A percentile compares a stretch with the other conserved stretches of the same genome.
Conservation (phyloP, 192 early-diverging fungal genomes). For the Backusella tuberculispora region DNA sequence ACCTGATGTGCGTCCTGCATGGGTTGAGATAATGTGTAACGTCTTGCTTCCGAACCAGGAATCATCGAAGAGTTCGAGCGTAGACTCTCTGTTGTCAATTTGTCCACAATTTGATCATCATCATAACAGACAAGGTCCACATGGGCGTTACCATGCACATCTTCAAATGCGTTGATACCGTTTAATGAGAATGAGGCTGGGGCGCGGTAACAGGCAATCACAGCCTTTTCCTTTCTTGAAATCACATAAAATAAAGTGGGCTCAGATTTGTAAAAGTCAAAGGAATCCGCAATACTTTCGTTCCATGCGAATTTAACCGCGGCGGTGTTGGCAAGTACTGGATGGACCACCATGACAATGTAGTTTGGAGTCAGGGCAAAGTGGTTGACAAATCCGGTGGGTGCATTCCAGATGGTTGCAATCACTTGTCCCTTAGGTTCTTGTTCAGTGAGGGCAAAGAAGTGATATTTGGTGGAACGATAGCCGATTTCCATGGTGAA, state of each 20-base stretch:
- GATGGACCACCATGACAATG: constrained; percentile 67
- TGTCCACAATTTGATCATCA: constrained; percentile 61
- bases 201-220: constrained; percentile 69
- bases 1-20: constrained; percentile 51
- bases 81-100: constrained; percentile 57
- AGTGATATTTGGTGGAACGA: constrained; percentile 65
- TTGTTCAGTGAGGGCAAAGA: constrained; percentile 65
- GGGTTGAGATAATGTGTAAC: constrained; percentile 65
- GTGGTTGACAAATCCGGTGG: constrained; percentile 73
- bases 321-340: constrained; percentile 61
- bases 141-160: constrained; percentile 56
- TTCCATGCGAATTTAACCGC: constrained; percentile 75
- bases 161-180: constrained; percentile 76
- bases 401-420: constrained; percentile 61
- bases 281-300: constrained; percentile 71
- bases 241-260: constrained; percentile 76
- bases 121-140: constrained; percentile 65
- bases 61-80: constrained; percentile 43
- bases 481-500: constrained; percentile 75
- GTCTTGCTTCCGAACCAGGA: constrained; percentile 57
- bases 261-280: constrained; percentile 61
- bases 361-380: constrained; percentile 77
- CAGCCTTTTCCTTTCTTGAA: constrained; percentile 66
- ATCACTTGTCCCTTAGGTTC: constrained; percentile 68
- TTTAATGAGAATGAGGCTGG: constrained; percentile 58